Conservation (phyloP, 257 asterid species). For the Linaria vulgaris region DNA sequence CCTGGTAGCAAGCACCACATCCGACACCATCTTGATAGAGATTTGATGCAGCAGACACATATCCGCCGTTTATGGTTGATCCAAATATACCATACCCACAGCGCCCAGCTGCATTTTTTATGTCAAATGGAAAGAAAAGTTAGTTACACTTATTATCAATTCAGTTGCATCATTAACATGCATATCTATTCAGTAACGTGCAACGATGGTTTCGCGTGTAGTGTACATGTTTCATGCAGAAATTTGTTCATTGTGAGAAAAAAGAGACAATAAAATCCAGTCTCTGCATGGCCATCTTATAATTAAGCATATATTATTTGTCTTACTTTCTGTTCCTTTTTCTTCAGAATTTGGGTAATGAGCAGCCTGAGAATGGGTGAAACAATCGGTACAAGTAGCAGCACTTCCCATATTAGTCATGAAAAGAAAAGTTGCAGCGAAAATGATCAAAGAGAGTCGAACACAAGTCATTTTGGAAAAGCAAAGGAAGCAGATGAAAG, state of each 20-base stretch:
- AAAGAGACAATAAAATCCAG: background rate
- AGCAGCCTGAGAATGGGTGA: conserved; percentile 62
- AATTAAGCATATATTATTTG: conserved; percentile 8
- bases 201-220: background rate
- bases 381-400: conserved; percentile 57
- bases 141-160: no score
- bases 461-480: conserved; percentile 31
- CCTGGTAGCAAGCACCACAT: conserved; percentile 88
- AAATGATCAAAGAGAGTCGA: conserved; percentile 26
- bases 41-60: conserved; percentile 75
- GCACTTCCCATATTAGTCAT: conserved; percentile 39
- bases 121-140: background rate
- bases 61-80: conserved; percentile 72
- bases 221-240: background rate
- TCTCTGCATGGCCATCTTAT: background rate
- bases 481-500: conserved; percentile 16
- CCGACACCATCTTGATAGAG: conserved; percentile 72
- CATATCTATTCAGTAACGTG: background rate
- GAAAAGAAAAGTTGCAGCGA: conserved; percentile 34
- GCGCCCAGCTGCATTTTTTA: conserved; percentile 55
- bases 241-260: background rate
- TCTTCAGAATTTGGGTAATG: conserved; percentile 70
- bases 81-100: conserved; percentile 77
- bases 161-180: no score
- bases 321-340: conserved; percentile 73